Evolutionary conservation across 2,329 filamentous ascomycete species (phyloP), one percentile per base, ranked within the genome.

Genomic region (Aspergillus sojae): DNA sequence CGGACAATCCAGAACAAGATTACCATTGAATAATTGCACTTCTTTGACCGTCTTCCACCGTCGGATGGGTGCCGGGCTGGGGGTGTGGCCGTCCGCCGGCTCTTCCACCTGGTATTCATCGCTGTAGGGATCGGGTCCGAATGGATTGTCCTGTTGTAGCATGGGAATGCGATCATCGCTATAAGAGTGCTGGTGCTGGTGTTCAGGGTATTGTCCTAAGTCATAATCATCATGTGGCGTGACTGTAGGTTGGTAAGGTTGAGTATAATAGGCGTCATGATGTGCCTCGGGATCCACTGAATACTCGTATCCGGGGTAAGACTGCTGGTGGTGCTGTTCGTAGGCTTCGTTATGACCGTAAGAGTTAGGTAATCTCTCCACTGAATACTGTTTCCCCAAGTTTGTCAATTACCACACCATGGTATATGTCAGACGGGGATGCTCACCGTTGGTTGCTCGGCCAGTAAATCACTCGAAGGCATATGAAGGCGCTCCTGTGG

Each of bases 1-100:
- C 0, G 95, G 95, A 75, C 95, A 99, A 78, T 99, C 95, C 4
- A 99, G 88, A 43, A 99, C 94, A 72, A 99, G 86, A 79, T 99
- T 99, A 67, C 95, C 95, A 69, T 96, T 91, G 84, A 97, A 99
- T 59, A 99, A 81, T 72, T 96, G 89, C n/a, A 99, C 94, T 82
- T 97, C 93, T 81, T 98, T 99, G 56, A 99, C 94, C 0, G 95
- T 99, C 84, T 98, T 99, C 92, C 93, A 98, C 76, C 95, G 87
- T 77, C 92, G 90, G 69, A 98, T 88, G 3, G 83, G 86, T 67
- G 82, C 86, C 61, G 83, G 86, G 68, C 83, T 84, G 23, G 85
- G 82, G 60, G 83, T 82, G 3, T 71, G 70, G 2, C 68, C 67
- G 21, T 70, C 62, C 11, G 63, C 72, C 53, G 71, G 68, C 56